These are phyloP conservation scores for Coniochaeta prunicola DNA, from an alignment of 2,329 filamentous ascomycete species.

Conservation along the genomic window DNA sequence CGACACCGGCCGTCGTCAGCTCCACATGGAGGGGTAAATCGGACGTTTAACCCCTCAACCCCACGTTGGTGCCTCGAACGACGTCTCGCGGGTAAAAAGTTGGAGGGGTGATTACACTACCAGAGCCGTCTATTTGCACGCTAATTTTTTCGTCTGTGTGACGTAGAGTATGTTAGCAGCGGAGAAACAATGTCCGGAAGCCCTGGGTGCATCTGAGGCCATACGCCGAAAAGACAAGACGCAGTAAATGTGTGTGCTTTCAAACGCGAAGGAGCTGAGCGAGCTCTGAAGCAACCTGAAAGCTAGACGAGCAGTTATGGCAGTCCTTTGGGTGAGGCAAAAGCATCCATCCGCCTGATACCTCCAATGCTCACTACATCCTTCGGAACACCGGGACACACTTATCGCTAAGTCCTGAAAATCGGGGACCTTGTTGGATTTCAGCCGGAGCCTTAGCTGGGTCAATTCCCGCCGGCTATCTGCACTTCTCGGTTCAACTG, in stretches of 20 bases:
- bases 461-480: background rate
- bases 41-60: background rate
- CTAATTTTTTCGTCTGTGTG: background rate
- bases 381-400: background rate
- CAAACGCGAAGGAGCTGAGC: too few species aligned
- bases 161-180: background rate
- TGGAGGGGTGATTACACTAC: background rate
- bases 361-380: background rate
- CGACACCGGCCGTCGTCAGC: background rate
- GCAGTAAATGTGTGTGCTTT: background rate
- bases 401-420: too few species aligned
- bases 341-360: background rate
- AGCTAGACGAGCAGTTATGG: background rate
- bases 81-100: background rate
- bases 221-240: background rate
- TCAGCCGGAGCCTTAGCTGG: background rate
- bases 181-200: background rate
- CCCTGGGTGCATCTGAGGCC: background rate
- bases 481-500: background rate
- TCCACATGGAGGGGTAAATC: background rate
- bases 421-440: background rate
- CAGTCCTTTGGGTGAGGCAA: background rate
- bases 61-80: background rate
- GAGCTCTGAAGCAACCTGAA: background rate
- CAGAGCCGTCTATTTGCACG: background rate